Evolutionary conservation across 768 basidiomycete genomes (phyloP).

Genomic region (Myochromella boudieri): DNA sequence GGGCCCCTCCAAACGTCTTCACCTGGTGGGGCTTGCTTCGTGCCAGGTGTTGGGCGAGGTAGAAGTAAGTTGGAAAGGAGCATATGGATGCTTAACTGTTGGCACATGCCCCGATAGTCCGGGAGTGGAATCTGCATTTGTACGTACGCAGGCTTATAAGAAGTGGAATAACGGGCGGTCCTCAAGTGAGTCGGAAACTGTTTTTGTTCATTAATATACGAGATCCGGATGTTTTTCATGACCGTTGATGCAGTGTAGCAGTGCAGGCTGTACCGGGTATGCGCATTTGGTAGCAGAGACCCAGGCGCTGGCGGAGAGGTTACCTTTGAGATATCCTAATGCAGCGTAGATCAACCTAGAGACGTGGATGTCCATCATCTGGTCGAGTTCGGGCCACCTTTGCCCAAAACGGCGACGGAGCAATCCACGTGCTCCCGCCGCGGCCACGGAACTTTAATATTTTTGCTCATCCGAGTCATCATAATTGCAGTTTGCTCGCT

Average conservation of each 20-base stretch:
- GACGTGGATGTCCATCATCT: slow-evolving; percentile 13
- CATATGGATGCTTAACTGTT: slow-evolving; percentile 33
- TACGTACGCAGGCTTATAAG: slow-evolving; percentile 23
- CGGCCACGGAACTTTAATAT: slow-evolving; percentile 14
- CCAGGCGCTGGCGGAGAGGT: slow-evolving; percentile 32
- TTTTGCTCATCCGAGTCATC: slow-evolving; percentile 12
- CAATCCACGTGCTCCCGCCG: slow-evolving; percentile 17
- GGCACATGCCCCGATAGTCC: slow-evolving; percentile 39
- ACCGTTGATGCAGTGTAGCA: slow-evolving; percentile 46
- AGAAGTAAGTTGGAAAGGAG: slow-evolving; percentile 35
- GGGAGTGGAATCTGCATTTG: slow-evolving; percentile 32
- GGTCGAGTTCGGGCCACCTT: slow-evolving; percentile 17
- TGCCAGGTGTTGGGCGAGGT: slow-evolving; percentile 23
- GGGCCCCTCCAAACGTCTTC: slow-evolving; percentile 15
- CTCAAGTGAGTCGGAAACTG: slow-evolving; percentile 14
- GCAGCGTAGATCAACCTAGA: slow-evolving; percentile 24
- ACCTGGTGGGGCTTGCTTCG: slow-evolving; percentile 18
- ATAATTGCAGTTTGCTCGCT: no score
- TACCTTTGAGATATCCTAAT: slow-evolving; percentile 38
- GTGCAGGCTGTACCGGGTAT: slow-evolving; percentile 38
- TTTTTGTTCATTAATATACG: slow-evolving; percentile 41
- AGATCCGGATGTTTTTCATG: slow-evolving; percentile 46
- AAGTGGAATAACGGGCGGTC: slow-evolving; percentile 21
- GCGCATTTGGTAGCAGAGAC: slow-evolving; percentile 46
- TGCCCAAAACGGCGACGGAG: slow-evolving; percentile 11